Percentiles rank a stretch among this genome's conserved stretches.
Conservation (phyloP, 495 filamentous ascomycete species). For the Eremomyces bilateralis region DNA sequence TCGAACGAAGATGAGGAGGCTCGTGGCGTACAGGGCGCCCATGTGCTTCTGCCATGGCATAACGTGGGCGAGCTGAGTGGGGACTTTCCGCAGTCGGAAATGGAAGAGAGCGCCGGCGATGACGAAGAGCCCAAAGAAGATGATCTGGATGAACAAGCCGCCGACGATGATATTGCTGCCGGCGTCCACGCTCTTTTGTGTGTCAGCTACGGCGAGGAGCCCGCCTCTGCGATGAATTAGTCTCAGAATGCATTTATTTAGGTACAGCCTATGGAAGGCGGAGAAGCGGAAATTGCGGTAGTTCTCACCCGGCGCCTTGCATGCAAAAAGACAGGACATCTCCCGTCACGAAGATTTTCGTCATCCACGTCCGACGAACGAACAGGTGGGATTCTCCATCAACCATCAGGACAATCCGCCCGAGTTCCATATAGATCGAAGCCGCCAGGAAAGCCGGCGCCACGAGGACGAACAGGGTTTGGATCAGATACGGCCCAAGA, state of each 20-base stretch:
- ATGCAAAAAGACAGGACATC: conserved; percentile 24
- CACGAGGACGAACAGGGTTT: conserved; percentile 20
- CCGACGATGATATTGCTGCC: conserved; percentile 18
- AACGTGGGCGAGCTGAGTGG: conserved; percentile 4
- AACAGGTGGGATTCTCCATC: conserved; percentile 22
- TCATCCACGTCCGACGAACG: conserved; percentile 20
- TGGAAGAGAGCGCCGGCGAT: conserved; percentile 21
- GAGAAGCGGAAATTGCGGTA: conserved; percentile 17
- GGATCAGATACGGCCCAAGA: conserved; percentile 17
- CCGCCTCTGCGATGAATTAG: no score
- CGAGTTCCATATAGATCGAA: conserved; percentile 25
- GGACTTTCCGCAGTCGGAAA: conserved; percentile 13
- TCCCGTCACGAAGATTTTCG: conserved; percentile 24
- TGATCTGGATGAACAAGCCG: conserved; percentile 24
- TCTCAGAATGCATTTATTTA: conserved; percentile 1
- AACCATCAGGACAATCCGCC: conserved; percentile 21
- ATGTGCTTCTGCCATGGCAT: conserved; percentile 28
- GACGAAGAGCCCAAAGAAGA: conserved; percentile 25
- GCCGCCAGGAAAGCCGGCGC: conserved; percentile 23
- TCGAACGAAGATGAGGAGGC: conserved; percentile 1
- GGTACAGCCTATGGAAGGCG: neutral
- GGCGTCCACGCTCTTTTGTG: no score
- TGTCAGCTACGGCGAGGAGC: no score
- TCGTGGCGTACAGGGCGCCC: neutral
- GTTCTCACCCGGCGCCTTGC: conserved; percentile 21